phyloP scores from a whole-genome alignment of 192 early-diverging fungal genomes.

The Geranomyces variabilis region DNA sequence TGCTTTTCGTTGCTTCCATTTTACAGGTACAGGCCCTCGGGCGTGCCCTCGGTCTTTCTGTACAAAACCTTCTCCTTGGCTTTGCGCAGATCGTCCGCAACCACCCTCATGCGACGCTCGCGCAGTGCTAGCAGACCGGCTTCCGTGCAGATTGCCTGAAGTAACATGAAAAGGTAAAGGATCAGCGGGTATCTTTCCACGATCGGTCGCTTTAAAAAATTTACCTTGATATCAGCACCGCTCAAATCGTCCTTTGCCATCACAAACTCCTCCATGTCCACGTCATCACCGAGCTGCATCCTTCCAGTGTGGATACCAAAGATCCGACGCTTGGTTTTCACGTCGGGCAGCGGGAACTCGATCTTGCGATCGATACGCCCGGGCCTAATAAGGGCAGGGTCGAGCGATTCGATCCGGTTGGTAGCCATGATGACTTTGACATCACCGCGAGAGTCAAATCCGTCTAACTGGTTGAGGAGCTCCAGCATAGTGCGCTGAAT shows the following conservation, averaged over 20 bases:
- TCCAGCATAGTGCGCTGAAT: conserved; percentile 98
- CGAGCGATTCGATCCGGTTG: conserved; percentile 95
- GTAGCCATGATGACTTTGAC: conserved; percentile 99
- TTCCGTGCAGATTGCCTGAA: conserved; percentile 95
- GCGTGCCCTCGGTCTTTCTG: conserved; percentile 97
- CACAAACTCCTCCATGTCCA: conserved; percentile 98
- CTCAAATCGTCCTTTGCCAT: conserved; percentile 99
- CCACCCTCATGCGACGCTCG: conserved; percentile 98
- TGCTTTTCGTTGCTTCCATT: background rate
- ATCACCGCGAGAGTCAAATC: conserved; percentile 93
- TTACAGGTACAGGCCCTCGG: conserved; percentile 74
- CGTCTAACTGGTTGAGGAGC: conserved; percentile 96
- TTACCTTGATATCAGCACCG: conserved; percentile 95
- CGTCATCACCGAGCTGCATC: conserved; percentile 95
- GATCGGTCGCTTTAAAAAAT: background rate
- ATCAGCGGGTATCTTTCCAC: background rate
- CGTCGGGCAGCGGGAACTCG: conserved; percentile 97
- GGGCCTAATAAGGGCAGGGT: conserved; percentile 96
- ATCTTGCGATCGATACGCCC: conserved; percentile 99
- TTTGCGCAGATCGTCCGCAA: conserved; percentile 95
- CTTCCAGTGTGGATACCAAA: conserved; percentile 93
- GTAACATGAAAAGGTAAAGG: background rate
- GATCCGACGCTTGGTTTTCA: conserved; percentile 96
- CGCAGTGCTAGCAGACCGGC: conserved; percentile 96
- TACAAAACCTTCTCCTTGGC: conserved; percentile 99